Percentiles rank a stretch among this genome's conserved stretches.
Evolutionary conservation across 305 asterid genomes (phyloP).

Genomic region (Andrographis paniculata): DNA sequence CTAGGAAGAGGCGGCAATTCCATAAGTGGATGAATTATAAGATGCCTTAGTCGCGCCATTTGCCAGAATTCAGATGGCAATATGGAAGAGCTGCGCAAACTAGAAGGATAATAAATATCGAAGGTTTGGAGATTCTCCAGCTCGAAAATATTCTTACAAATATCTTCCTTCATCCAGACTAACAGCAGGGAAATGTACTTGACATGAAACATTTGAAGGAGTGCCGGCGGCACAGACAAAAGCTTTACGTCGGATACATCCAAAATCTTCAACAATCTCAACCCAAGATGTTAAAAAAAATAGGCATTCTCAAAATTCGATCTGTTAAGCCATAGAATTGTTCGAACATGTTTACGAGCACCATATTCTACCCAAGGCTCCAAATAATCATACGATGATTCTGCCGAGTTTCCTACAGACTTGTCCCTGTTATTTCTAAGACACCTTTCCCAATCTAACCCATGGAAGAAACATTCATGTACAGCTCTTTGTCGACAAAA

Average conservation of each 20-base stretch:
- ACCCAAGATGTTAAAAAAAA: too few relatives aligned
- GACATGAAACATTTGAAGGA: neutral
- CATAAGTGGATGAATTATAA: neutral
- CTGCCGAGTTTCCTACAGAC: too few relatives aligned
- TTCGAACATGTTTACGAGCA: too few relatives aligned
- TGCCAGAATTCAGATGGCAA: neutral
- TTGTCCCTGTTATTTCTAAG: too few relatives aligned
- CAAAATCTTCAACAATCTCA: too few relatives aligned
- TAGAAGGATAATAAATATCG: neutral
- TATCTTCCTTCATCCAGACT: too few relatives aligned
- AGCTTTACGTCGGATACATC: neutral
- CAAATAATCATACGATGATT: too few relatives aligned
- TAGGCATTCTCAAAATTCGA: too few relatives aligned
- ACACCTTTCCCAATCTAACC: neutral
- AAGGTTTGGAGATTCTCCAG: conserved; percentile 9
- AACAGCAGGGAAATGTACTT: neutral
- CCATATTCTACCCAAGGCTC: too few relatives aligned
- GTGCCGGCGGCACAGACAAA: neutral
- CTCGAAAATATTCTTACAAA: neutral
- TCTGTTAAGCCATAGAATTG: too few relatives aligned
- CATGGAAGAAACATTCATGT: conserved; percentile 8
- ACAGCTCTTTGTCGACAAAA: conserved; percentile 8
- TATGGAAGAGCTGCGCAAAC: neutral
- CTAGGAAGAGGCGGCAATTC: neutral
- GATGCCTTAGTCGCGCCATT: conserved; percentile 3